Conservation (phyloP, 108 stramenopile species). For the Nitzschia sp. region DNA sequence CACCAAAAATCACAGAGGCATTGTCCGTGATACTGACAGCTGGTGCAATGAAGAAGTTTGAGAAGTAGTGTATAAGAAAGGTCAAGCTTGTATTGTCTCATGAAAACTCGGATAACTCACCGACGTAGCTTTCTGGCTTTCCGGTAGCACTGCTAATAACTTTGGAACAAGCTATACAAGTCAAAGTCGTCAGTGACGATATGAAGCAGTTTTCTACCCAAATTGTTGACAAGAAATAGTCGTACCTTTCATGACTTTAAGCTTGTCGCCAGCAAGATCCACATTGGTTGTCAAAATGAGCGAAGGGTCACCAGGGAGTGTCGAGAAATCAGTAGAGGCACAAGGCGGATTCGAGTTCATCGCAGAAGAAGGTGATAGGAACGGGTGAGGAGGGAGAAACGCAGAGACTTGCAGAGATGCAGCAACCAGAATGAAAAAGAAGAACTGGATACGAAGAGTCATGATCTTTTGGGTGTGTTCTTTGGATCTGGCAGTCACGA, state of each 20-base stretch:
- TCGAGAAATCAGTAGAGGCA: conserved; percentile 16
- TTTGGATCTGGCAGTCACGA: no score
- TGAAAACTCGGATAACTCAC: conserved; percentile 30
- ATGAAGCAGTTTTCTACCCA: no score
- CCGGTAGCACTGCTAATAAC: conserved; percentile 53
- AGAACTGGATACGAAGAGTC: no score
- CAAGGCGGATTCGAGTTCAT: not conserved
- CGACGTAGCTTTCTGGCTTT: conserved; percentile 78
- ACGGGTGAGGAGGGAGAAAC: no score
- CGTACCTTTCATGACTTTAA: conserved; percentile 67
- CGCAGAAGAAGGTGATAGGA: no score
- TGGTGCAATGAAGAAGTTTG: conserved; percentile 7
- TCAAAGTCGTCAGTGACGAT: not conserved
- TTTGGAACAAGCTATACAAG: conserved; percentile 48
- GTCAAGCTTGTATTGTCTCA: no score
- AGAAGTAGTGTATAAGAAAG: no score
- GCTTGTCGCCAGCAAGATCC: conserved; percentile 74
- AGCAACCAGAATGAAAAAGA: no score
- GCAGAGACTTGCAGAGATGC: no score
- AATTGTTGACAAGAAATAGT: not conserved
- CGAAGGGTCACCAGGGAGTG: conserved; percentile 76
- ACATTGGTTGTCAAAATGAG: conserved; percentile 71
- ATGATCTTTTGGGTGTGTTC: no score
- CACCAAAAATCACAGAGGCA: conserved; percentile 69
- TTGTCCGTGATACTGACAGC: conserved; percentile 78